phyloP scores from a whole-genome alignment of 73 alveolate species.

The Chromera velia region DNA sequence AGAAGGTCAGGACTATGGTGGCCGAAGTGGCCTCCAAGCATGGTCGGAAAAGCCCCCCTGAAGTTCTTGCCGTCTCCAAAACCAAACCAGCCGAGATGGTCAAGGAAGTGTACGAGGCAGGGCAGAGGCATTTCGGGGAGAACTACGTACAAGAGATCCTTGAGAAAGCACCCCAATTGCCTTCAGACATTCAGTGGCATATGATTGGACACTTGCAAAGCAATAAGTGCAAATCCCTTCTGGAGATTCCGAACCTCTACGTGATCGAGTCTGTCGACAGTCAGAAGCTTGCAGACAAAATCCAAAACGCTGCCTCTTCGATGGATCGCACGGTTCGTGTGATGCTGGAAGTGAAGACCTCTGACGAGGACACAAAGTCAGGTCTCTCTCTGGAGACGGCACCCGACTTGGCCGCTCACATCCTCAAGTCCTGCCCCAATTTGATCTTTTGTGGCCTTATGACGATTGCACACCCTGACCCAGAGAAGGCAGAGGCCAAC shows the following conservation, averaged over 20 bases:
- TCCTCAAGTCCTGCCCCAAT: slow-evolving; percentile 49
- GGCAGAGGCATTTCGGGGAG: slow-evolving; percentile 82
- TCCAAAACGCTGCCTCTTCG: slow-evolving; percentile 43
- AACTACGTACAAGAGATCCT: slow-evolving; percentile 77
- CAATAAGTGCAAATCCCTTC: slow-evolving; percentile 62
- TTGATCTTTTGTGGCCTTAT: slow-evolving; percentile 74
- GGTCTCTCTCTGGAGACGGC: slow-evolving; percentile 55
- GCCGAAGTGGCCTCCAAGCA: too few species aligned
- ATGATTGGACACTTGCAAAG: slow-evolving; percentile 85
- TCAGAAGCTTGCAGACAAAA: slow-evolving; percentile 48
- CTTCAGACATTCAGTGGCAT: slow-evolving; percentile 83
- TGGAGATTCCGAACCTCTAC: slow-evolving; percentile 10
- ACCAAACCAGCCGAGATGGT: slow-evolving; percentile 62
- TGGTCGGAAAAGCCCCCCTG: too few species aligned
- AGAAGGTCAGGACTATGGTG: too few species aligned
- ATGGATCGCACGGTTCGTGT: slow-evolving; percentile 44
- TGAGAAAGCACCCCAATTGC: slow-evolving; percentile 57
- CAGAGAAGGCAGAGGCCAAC: too few species aligned
- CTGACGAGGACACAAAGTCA: slow-evolving; percentile 66
- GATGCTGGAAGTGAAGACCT: slow-evolving; percentile 63
- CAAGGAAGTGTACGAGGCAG: slow-evolving; percentile 66
- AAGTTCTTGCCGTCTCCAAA: slow-evolving; percentile 71
- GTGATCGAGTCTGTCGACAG: slow-evolving; percentile 74
- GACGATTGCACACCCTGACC: too few species aligned
- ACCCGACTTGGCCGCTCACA: slow-evolving; percentile 44